Evolutionary conservation across 2,329 filamentous ascomycete species (phyloP), one percentile per base, ranked within the genome.

Genomic region (Aspergillus pseudoviridinutans): DNA sequence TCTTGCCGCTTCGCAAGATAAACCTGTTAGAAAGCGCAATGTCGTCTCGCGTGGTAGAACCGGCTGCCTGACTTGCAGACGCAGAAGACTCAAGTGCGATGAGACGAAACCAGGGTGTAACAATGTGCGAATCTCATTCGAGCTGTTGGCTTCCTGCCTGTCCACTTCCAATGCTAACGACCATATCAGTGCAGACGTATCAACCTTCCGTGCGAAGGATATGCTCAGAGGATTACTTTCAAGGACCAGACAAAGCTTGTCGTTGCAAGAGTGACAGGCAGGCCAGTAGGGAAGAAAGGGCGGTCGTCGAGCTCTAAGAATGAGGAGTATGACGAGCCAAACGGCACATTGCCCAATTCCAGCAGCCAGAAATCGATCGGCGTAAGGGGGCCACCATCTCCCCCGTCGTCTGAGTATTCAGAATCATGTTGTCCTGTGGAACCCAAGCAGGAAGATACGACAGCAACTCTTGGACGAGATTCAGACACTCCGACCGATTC

Each of bases 1-100:
- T 38, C 51, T 41, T 44, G 51, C 25, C 22, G 51, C 41, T 42
- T 53, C 51, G 32, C 7, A 24, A 24, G 51, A 53, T 20, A 51
- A 47, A 44, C 52, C 57, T 6, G 47, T 42, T 25, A 58, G 59
- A 41, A 61, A 57, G 54, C 56, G 61, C 27, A 61, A 62, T 57
- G 61, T 62, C n/a, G 49, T 61, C n/a, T 59, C 61, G 50, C 56
- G 61, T 17, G 61, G 58, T 28, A 54, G 61, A 28, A 62, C 56
- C n/a, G 61, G 61, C 10, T 62, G 61, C 28, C 42, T 61, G 10
- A 62, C 61, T 20, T 62, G 61, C 53, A 59, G 61, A 14, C 38
- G 52, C 28, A 49, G 61, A 41, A 47, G 58, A 24, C 50, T 62
- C 22, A 55, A 56, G 35, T 62, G 61, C 29, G 61, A 62, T 51